These are phyloP conservation scores for Cyberlindnera galapagoensis DNA, from an alignment of 805 yeast genomes.

Conservation along the genomic window DNA sequence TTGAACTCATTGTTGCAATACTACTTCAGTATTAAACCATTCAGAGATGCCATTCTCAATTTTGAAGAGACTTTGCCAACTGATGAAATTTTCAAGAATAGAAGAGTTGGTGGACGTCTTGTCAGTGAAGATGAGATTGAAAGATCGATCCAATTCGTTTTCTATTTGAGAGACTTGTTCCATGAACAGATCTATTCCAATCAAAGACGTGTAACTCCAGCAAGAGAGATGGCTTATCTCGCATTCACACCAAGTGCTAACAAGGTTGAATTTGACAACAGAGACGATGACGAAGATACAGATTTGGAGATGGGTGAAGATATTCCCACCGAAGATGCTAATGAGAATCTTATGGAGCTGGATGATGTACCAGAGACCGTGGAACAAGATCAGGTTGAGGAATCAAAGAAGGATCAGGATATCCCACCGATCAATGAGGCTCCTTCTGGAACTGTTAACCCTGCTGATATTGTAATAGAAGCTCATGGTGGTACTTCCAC, in stretches of 20 bases:
- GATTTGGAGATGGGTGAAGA: conserved; percentile 3
- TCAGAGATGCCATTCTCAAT: conserved; percentile 56
- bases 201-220: conserved; percentile 68
- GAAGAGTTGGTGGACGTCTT: conserved; percentile 83
- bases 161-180: conserved; percentile 65
- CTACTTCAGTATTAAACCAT: conserved; percentile 79
- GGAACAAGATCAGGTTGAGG: too few species aligned
- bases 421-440: conserved; percentile 7
- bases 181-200: conserved; percentile 58
- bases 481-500: too few species aligned
- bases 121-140: conserved; percentile 75
- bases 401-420: conserved; percentile 1
- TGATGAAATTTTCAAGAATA: conserved; percentile 30
- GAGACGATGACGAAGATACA: neutral
- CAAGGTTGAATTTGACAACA: conserved; percentile 52
- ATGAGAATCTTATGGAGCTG: conserved; percentile 1
- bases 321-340: neutral
- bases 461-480: too few species aligned
- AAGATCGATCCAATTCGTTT: conserved; percentile 77
- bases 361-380: conserved; percentile 4
- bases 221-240: conserved; percentile 76
- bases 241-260: conserved; percentile 73
- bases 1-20: conserved; percentile 86
- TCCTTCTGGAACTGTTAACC: too few species aligned
- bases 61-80: conserved; percentile 38